Base-by-base conservation (phyloP, 2,329 filamentous ascomycete species). In the Paecilomyces formosus region DNA sequence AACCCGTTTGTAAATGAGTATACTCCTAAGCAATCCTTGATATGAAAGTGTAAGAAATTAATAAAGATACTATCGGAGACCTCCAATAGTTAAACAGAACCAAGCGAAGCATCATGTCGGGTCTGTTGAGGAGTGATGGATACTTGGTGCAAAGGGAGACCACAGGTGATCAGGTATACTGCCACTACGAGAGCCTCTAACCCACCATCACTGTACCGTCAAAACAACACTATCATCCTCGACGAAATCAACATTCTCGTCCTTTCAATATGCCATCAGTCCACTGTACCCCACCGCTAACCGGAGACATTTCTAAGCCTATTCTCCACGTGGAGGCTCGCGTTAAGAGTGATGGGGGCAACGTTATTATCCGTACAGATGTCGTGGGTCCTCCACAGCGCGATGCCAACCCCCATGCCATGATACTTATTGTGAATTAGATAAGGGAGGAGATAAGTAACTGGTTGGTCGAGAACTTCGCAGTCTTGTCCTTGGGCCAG, bases 251-350 rank as follows among this genome's bases (percentile, higher is more conserved):
- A 8, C 7, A 8, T 6, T 31, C 11, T 52, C 1, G 22, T 26
- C 5, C 18, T 22, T 3, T 52, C 22, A 33, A 26, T 7, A 56
- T 60, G 57, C 49, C 39, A 28, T 33, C 39, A 6, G 39, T n/a
- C 15, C 55, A 11, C 26, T 59, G 51, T 31, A n/a, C 56, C 18
- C 13, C 35, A 53, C 18, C n/a, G 7, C 26, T 35, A 3, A 63
- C 60, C 53, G 57, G 63, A 13, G 30, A 53, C 18, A 35, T 53
- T 21, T 61, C 60, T n/a, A 68, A 62, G 35, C 70, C 74, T 13
- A 66, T 71, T 13, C 61, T 78, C 8, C 72, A 77, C 58, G 61
- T 78, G 49, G 75, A 78, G 59, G 73, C 71, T 31, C 68, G 72
- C 11, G 64, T 76, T 35, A 72, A 69, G 45, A 66, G 57, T 60